Evolutionary conservation across 345 rosid species (phyloP), one percentile per base, ranked within the genome.

Genomic region (Durio zibethinus): DNA sequence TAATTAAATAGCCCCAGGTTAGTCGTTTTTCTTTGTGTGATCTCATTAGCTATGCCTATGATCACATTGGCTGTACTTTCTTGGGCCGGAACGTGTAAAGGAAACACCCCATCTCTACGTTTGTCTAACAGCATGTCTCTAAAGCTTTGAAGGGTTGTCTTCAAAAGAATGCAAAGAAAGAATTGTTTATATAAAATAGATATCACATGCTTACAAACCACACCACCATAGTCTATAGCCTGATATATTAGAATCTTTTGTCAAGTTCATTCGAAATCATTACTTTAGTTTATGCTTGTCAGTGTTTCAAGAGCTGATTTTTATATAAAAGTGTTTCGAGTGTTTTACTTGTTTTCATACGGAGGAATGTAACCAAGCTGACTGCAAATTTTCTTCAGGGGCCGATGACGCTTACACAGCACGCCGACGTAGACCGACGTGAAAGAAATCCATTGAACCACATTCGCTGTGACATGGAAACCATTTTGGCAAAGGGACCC

Each of bases 391-490:
- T 57, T 10, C 10, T 70, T 50, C 72, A 50, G 56, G 77, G 64
- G 57, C 35, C 33, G 45, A 25, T 29, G 62, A 73, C 21, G 35
- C 64, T 27, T 25, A 27, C 5, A 64, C 59, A 29, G 79, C 40
- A 59, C 25, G 53, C 80, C 47, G 67, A 79, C 15, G 54, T 27
- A 14, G 87, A 66, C 73, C 40, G 76, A 62, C 66, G 23, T 38
- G 70, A 82, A 78, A 31, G 52, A 7, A n/a, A 21, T 48, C 74
- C 74, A 63, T 29, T 38, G 48, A 54, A 77, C 54, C 38, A 23
- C 84, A 78, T 83, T 86, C 77, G 80, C 85, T 56, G 71, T 88
- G 91, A 86, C 87, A 57, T 83, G 87, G 83, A 74, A 84, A 61
- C 83, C 91, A 87, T 76, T 75, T 3, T 42, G 53, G 72, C n/a